phyloP scores from a whole-genome alignment of 495 filamentous ascomycete genomes.

The Staphylotrichum tortipilum region DNA sequence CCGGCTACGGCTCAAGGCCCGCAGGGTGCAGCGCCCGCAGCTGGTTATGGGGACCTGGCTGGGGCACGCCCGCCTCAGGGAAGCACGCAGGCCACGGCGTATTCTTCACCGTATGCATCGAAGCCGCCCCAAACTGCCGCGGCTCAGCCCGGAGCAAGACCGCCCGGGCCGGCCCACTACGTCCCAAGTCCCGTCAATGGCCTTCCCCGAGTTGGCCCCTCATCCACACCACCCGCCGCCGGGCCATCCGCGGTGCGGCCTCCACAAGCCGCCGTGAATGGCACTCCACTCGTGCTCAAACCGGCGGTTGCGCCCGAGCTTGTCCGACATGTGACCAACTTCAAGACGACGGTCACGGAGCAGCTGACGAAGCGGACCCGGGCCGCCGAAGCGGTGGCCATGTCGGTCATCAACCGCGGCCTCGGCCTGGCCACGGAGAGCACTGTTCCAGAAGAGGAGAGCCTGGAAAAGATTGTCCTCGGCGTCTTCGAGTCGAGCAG shows the following conservation, averaged over 20 bases:
- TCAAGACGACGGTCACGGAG: conserved; percentile 22
- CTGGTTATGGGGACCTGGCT: conserved; percentile 22
- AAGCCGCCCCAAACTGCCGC: conserved; percentile 21
- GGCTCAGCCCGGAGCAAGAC: conserved; percentile 14
- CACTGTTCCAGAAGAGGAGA: conserved; percentile 18
- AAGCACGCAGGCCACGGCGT: conserved; percentile 28
- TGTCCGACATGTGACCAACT: conserved; percentile 19
- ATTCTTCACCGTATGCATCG: conserved; percentile 38
- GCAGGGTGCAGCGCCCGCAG: conserved; percentile 24
- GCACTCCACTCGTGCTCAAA: conserved; percentile 9
- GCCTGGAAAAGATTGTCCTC: conserved; percentile 23
- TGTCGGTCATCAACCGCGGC: conserved; percentile 28
- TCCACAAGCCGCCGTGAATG: conserved; percentile 8
- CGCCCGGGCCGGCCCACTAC: conserved; percentile 6
- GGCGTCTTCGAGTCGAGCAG: conserved; percentile 21
- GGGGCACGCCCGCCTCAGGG: conserved; percentile 24
- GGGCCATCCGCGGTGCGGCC: not conserved
- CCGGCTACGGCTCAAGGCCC: conserved; percentile 21
- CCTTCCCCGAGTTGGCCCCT: conserved; percentile 8
- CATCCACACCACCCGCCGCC: conserved; percentile 4
- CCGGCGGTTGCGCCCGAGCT: conserved; percentile 24
- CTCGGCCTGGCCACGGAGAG: conserved; percentile 21
- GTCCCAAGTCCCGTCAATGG: conserved; percentile 15
- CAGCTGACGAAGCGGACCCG: conserved; percentile 15
- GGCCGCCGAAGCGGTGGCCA: conserved; percentile 18